Percentiles rank a stretch among this genome's conserved stretches.
Evolutionary conservation across 805 yeast genomes (phyloP).

Genomic region (Vanderwaltozyma tropicalis): DNA sequence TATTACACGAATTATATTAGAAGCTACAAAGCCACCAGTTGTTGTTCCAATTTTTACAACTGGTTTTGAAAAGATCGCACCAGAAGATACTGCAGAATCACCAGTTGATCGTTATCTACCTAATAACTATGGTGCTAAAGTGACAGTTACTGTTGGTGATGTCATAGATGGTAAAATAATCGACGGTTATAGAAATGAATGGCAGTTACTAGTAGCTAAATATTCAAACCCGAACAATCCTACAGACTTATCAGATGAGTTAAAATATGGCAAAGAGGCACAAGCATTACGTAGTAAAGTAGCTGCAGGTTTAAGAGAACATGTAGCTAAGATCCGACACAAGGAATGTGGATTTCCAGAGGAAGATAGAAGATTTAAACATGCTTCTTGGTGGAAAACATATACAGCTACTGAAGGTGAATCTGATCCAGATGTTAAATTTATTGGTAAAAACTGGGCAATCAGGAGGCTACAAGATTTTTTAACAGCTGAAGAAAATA

Average conservation of each 20-base stretch:
- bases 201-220: slow-evolving; percentile 54
- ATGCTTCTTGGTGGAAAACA: slow-evolving; percentile 64
- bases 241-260: slow-evolving; percentile 47
- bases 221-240: slow-evolving; percentile 43
- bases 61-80: slow-evolving; percentile 81
- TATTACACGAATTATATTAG: slow-evolving; percentile 70
- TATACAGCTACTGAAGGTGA: slow-evolving; percentile 56
- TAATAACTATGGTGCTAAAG: slow-evolving; percentile 52
- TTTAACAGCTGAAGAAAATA: slow-evolving; percentile 7
- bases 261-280: slow-evolving; percentile 57
- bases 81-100: slow-evolving; percentile 52
- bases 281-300: slow-evolving; percentile 55
- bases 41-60: slow-evolving; percentile 76
- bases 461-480: slow-evolving; percentile 53
- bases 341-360: slow-evolving; percentile 34
- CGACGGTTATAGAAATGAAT: slow-evolving; percentile 50
- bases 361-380: slow-evolving; percentile 61
- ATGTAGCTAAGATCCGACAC: slow-evolving; percentile 42
- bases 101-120: slow-evolving; percentile 52
- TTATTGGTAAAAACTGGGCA: slow-evolving; percentile 80
- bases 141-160: slow-evolving; percentile 62
- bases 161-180: slow-evolving; percentile 53
- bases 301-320: slow-evolving; percentile 56
- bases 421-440: slow-evolving; percentile 56
- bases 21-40: slow-evolving; percentile 73